Evolutionary conservation across 1,139 yeast genomes (phyloP).

Genomic region (Dujonia santamariae): DNA sequence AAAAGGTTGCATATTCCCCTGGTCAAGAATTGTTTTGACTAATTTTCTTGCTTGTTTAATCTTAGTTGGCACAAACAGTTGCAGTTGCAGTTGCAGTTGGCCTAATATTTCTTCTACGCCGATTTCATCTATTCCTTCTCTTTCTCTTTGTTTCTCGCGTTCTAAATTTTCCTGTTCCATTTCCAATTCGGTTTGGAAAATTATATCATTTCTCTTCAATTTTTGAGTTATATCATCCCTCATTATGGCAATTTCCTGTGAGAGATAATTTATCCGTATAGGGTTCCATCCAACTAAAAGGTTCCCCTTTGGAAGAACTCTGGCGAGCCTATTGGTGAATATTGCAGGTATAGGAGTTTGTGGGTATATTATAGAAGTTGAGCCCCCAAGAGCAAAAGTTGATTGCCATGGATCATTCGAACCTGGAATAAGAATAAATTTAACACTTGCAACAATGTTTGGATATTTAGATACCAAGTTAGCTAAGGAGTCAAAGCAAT

Average conservation of each 20-base stretch:
- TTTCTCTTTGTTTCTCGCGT: slow-evolving; percentile 11
- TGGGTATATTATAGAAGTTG: slow-evolving; percentile 65
- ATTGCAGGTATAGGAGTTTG: slow-evolving; percentile 65
- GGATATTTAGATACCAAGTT: slow-evolving; percentile 39
- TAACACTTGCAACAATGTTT: slow-evolving; percentile 28
- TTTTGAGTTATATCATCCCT: slow-evolving; percentile 73
- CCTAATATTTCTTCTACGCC: slow-evolving; percentile 13
- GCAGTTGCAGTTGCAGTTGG: slow-evolving; percentile 16
- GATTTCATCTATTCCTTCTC: slow-evolving; percentile 10
- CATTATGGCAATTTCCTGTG: slow-evolving; percentile 76
- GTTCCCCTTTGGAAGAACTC: slow-evolving; percentile 60
- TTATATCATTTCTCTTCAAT: slow-evolving; percentile 65
- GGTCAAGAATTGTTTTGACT: slow-evolving; percentile 79
- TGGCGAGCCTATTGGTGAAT: slow-evolving; percentile 64
- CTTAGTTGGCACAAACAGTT: slow-evolving; percentile 24
- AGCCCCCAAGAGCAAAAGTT: slow-evolving; percentile 59
- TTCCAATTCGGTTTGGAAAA: slow-evolving; percentile 44
- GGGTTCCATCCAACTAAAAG: slow-evolving; percentile 70
- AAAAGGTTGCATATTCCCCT: slow-evolving; percentile 85
- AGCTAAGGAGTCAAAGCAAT: slow-evolving; percentile 71
- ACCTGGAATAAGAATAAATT: slow-evolving; percentile 77
- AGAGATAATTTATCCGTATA: slow-evolving; percentile 66
- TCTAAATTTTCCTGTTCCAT: slow-evolving; percentile 23
- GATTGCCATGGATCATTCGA: slow-evolving; percentile 93
- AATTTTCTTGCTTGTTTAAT: slow-evolving; percentile 69